Conservation (phyloP, 257 asterid genomes). For the Solanum corneliomulleri region DNA sequence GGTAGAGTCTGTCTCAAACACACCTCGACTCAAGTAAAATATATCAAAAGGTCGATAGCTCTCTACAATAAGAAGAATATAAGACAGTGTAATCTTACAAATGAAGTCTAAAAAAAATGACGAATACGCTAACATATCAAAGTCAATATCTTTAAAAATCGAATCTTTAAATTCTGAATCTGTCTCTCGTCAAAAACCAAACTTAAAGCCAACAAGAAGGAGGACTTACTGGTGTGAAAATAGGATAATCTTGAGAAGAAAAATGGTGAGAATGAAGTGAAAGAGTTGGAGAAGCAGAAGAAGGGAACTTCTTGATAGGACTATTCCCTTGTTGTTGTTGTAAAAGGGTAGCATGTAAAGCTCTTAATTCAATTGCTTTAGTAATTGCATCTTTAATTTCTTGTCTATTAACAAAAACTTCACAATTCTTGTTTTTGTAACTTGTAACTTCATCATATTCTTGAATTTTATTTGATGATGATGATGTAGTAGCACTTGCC, state of each 20-base stretch:
- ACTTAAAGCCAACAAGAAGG: not conserved
- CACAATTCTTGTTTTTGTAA: conserved; percentile 4
- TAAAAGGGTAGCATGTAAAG: conserved; percentile 76
- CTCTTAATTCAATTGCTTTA: conserved; percentile 82
- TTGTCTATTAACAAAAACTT: conserved; percentile 22
- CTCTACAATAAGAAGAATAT: too few relatives aligned
- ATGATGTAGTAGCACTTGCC: conserved; percentile 15
- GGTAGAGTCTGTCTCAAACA: too few relatives aligned
- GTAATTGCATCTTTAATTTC: conserved; percentile 71
- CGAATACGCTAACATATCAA: not conserved
- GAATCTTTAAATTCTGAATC: not conserved
- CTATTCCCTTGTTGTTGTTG: conserved; percentile 30
- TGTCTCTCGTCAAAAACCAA: not conserved
- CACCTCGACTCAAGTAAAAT: not conserved
- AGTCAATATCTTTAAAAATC: not conserved
- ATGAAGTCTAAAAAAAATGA: too few relatives aligned
- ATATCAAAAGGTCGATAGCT: too few relatives aligned
- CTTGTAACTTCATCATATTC: conserved; percentile 7
- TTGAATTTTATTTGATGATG: conserved; percentile 2
- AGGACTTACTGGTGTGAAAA: conserved; percentile 76
- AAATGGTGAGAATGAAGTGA: conserved; percentile 45
- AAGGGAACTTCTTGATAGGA: conserved; percentile 23
- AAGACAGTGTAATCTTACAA: too few relatives aligned
- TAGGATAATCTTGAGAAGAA: conserved; percentile 87
- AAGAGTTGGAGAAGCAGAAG: conserved; percentile 52